Conservation (phyloP, 2,329 filamentous ascomycete genomes). For the Ustulina deusta region DNA sequence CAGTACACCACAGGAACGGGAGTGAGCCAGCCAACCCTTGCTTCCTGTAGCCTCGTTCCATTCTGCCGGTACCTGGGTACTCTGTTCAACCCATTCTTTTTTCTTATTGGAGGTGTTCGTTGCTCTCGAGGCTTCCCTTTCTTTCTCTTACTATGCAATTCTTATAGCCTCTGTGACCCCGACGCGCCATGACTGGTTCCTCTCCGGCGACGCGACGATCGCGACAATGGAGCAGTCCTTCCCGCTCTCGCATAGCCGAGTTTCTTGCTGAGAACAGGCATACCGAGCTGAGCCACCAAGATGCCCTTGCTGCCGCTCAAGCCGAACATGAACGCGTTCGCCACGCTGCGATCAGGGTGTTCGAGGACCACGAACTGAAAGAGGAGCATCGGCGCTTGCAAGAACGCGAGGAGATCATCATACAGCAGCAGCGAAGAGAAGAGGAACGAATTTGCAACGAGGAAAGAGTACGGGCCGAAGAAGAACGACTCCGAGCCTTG, state of each 20-base stretch:
- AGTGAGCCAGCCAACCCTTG: slow-evolving; percentile 10
- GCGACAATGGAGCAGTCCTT: slow-evolving; percentile 57
- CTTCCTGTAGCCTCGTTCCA: slow-evolving; percentile 9
- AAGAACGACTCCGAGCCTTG: slow-evolving; percentile 61
- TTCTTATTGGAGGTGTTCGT: slow-evolving; percentile 1
- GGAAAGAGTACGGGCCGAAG: slow-evolving; percentile 60
- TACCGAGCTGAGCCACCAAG: slow-evolving; percentile 71
- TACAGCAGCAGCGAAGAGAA: slow-evolving; percentile 60
- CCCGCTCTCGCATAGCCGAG: slow-evolving; percentile 64
- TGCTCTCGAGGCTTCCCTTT: slow-evolving; percentile 18
- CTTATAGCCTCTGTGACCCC: slow-evolving; percentile 37
- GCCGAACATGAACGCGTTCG: slow-evolving; percentile 75
- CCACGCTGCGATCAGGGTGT: slow-evolving; percentile 61
- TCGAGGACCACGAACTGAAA: slow-evolving; percentile 60
- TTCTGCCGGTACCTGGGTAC: slow-evolving; percentile 20
- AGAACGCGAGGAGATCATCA: slow-evolving; percentile 55
- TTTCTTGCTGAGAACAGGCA: slow-evolving; percentile 73
- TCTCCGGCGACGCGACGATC: slow-evolving; percentile 54
- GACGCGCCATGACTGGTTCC: slow-evolving; percentile 57
- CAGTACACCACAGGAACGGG: not conserved
- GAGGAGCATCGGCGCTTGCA: slow-evolving; percentile 53
- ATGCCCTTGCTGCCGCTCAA: slow-evolving; percentile 74
- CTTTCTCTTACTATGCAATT: slow-evolving; percentile 33
- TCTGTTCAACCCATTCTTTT: not conserved
- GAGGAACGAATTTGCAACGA: slow-evolving; percentile 60